Conservation (phyloP, 2,329 filamentous ascomycete genomes). For the Fusarium sp. region DNA sequence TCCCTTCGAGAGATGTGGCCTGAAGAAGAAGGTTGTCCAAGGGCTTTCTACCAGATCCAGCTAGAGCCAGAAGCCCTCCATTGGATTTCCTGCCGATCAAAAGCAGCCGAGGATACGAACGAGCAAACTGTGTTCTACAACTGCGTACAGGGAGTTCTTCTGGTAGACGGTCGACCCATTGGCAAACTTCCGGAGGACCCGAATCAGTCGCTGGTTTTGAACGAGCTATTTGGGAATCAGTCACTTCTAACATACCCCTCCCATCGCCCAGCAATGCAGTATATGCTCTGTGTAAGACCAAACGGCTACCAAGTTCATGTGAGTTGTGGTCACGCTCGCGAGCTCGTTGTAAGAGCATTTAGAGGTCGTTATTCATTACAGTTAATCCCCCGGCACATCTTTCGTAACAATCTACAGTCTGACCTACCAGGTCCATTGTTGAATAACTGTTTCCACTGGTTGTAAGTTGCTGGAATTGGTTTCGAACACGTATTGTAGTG, state of each 20-base stretch:
- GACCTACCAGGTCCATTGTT: constrained; percentile 66
- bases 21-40: constrained; percentile 28
- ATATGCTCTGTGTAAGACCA: constrained; percentile 49
- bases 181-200: constrained; percentile 65
- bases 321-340: constrained; percentile 47
- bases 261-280: constrained; percentile 64
- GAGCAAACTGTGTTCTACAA: constrained; percentile 52
- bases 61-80: background rate
- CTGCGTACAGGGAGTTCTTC: constrained; percentile 42
- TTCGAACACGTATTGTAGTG: too few relatives aligned
- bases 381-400: constrained; percentile 38
- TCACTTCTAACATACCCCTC: constrained; percentile 66
- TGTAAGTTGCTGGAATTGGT: constrained; percentile 52
- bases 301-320: constrained; percentile 65
- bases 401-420: constrained; percentile 21
- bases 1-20: constrained; percentile 43
- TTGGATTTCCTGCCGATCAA: constrained; percentile 39
- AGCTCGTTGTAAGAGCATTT: constrained; percentile 48
- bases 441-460: constrained; percentile 68
- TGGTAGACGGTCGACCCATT: constrained; percentile 53
- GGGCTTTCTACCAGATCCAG: constrained; percentile 19
- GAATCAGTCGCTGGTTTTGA: constrained; percentile 55
- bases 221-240: constrained; percentile 67
- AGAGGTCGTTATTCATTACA: constrained; percentile 34
- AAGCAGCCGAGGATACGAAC: constrained; percentile 3